A percentile compares a stretch with the other conserved stretches of the same genome.
phyloP scores from a whole-genome alignment of 345 rosid species.

The Hypericum perforatum region DNA sequence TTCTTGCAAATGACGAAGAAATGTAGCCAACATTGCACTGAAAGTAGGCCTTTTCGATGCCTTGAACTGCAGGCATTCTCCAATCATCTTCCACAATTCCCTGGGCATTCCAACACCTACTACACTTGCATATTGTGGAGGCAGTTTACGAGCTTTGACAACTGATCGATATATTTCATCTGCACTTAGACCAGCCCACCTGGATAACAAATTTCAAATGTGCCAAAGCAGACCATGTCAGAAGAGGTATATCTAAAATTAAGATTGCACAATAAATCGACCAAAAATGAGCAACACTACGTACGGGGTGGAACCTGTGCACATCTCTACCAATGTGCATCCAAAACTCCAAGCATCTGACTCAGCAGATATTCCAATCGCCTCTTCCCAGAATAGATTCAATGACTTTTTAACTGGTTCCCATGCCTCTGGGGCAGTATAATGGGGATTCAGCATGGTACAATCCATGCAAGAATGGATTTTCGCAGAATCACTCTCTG shows the following conservation, averaged over 20 bases:
- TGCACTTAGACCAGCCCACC: conserved; percentile 89
- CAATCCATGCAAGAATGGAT: conserved; percentile 79
- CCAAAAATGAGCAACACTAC: conserved; percentile 27
- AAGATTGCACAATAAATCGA: conserved; percentile 7
- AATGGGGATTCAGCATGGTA: conserved; percentile 73
- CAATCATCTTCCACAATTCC: conserved; percentile 97
- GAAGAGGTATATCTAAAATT: conserved; percentile 3
- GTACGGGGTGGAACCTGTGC: conserved; percentile 97
- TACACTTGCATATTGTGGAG: conserved; percentile 94
- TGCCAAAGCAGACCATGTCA: conserved; percentile 6
- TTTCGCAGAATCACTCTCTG: conserved; percentile 55
- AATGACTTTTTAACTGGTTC: conserved; percentile 85
- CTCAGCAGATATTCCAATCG: conserved; percentile 71
- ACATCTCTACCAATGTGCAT: conserved; percentile 97
- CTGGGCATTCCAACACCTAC: conserved; percentile 96
- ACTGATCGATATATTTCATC: conserved; percentile 90
- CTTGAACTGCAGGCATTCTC: conserved; percentile 93
- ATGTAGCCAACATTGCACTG: conserved; percentile 79
- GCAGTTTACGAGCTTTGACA: conserved; percentile 69
- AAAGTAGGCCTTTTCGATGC: conserved; percentile 82
- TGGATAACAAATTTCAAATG: conserved; percentile 24
- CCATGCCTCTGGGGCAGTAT: conserved; percentile 98
- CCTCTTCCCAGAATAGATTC: conserved; percentile 90
- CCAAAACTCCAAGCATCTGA: conserved; percentile 99
- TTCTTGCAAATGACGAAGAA: conserved; percentile 86